These are phyloP conservation scores for Schoenoplectus triqueter DNA, from an alignment of 202 grass and related monocot genomes.

Conservation along the genomic window DNA sequence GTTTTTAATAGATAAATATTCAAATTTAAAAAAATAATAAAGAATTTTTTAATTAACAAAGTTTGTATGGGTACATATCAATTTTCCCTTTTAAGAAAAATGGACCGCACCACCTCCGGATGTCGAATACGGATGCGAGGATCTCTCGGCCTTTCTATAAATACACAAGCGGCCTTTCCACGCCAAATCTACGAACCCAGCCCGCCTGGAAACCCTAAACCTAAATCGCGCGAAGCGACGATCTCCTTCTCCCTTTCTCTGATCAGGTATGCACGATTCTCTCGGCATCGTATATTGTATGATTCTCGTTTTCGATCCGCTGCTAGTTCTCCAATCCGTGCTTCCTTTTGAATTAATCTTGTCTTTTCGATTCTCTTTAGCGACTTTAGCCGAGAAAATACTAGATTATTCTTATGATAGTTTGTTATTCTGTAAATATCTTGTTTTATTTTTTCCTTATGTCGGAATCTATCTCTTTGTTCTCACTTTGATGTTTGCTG, in stretches of 20 bases:
- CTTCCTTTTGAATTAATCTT: not conserved
- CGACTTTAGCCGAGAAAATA: not conserved
- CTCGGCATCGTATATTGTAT: not conserved
- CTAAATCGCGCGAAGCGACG: constrained; percentile 23
- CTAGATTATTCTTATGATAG: constrained; percentile 4
- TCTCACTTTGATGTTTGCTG: not conserved
- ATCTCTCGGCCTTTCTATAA: not conserved
- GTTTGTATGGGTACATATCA: no score
- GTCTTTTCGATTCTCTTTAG: not conserved
- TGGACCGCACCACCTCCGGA: no score
- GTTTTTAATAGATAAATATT: no score
- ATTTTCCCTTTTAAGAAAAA: no score
- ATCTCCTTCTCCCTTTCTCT: not conserved
- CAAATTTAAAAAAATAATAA: no score
- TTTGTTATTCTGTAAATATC: not conserved
- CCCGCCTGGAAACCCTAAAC: constrained; percentile 42
- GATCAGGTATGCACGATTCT: constrained; percentile 14
- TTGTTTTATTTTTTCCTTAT: not conserved
- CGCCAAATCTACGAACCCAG: not conserved
- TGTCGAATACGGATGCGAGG: no score
- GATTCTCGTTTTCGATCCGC: not conserved
- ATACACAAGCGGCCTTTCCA: constrained; percentile 6
- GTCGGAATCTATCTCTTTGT: not conserved
- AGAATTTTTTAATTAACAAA: no score
- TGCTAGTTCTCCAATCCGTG: constrained; percentile 7